phyloP scores from a whole-genome alignment of 2,329 filamentous ascomycete species.

The Periconia macrospinosa region DNA sequence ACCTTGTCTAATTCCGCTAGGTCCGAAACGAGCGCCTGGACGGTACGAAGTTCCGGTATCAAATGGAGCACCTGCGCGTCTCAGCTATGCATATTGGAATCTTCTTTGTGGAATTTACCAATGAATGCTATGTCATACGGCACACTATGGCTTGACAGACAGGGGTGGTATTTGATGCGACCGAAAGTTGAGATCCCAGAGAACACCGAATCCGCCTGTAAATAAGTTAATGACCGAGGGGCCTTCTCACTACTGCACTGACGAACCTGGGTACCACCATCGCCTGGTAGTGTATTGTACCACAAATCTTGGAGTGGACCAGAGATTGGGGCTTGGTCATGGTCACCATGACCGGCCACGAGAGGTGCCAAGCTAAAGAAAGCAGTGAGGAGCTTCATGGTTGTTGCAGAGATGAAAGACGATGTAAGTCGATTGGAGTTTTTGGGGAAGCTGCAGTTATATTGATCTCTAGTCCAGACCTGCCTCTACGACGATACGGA shows the following conservation, averaged over 20 bases:
- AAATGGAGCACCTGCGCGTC: constrained; percentile 69
- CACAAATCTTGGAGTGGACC: constrained; percentile 76
- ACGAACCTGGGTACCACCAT: constrained; percentile 77
- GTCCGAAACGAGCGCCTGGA: constrained; percentile 81
- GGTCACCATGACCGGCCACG: constrained; percentile 61
- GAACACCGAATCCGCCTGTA: constrained; percentile 81
- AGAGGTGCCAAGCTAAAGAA: constrained; percentile 49
- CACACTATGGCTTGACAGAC: constrained; percentile 68
- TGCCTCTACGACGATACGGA: not conserved
- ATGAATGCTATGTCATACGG: constrained; percentile 86
- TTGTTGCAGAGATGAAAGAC: constrained; percentile 6
- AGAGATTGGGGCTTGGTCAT: constrained; percentile 61
- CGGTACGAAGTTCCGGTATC: constrained; percentile 86
- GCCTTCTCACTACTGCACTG: not conserved
- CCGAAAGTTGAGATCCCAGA: constrained; percentile 87
- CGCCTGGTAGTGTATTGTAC: constrained; percentile 82
- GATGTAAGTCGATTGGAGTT: constrained; percentile 6
- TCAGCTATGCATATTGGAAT: constrained; percentile 8
- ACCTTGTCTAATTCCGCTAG: constrained; percentile 82
- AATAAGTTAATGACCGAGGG: not conserved
- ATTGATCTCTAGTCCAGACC: constrained; percentile 6
- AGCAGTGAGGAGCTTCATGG: constrained; percentile 31
- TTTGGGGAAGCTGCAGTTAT: constrained; percentile 19
- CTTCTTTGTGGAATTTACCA: constrained; percentile 50
- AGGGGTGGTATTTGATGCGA: constrained; percentile 75